phyloP scores from a whole-genome alignment of 768 basidiomycete genomes.

The Boletellus ananas region DNA sequence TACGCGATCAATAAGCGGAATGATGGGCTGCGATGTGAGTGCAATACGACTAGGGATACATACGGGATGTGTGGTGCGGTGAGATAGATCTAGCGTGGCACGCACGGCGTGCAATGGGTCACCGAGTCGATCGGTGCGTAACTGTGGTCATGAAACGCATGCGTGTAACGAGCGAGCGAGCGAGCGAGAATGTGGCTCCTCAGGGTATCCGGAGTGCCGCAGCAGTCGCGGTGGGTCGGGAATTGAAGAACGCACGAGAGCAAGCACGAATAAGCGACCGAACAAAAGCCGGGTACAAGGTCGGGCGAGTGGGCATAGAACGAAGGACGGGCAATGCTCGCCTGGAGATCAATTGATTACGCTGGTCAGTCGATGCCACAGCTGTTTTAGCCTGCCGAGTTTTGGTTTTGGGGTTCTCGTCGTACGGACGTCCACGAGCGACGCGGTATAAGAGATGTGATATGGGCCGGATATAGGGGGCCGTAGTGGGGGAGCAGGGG shows the following conservation, averaged over 20 bases:
- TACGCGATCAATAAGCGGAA: conserved; percentile 10
- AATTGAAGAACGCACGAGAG: not conserved
- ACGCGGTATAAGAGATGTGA: conserved; percentile 27
- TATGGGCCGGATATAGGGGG: conserved; percentile 33
- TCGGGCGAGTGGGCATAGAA: not conserved
- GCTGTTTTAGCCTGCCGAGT: conserved; percentile 24
- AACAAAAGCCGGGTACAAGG: not conserved
- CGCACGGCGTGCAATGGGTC: conserved; percentile 22
- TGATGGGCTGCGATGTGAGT: conserved; percentile 7
- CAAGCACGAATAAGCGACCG: not conserved
- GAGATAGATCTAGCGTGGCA: conserved; percentile 15
- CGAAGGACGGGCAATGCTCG: not conserved
- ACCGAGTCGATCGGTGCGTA: conserved; percentile 20
- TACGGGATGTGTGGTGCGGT: conserved; percentile 13
- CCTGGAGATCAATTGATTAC: conserved; percentile 17
- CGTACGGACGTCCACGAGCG: conserved; percentile 28
- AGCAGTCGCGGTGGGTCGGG: not conserved
- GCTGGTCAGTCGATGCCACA: conserved; percentile 26
- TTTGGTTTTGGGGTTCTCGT: conserved; percentile 14
- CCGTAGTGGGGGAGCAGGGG: conserved; percentile 17
- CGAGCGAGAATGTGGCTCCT: not conserved
- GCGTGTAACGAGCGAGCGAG: not conserved
- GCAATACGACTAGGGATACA: conserved; percentile 17
- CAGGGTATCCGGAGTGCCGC: not conserved
- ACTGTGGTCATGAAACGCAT: conserved; percentile 15